Evolutionary conservation across 352 stramenopile genomes (phyloP), one percentile per base, ranked within the genome.

Genomic region (Blastocystis sp.): DNA sequence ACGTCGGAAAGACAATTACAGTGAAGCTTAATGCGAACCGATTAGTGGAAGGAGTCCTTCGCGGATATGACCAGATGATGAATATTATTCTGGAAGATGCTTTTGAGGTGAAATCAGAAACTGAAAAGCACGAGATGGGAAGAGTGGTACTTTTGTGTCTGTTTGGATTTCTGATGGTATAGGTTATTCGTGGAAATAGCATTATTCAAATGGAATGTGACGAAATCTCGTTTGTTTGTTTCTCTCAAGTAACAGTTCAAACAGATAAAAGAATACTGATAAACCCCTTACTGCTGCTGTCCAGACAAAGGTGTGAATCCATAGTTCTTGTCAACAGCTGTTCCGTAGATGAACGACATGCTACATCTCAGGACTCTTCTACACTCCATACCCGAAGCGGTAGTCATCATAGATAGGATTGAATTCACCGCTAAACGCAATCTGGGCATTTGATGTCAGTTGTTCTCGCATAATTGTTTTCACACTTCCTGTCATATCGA

Each of bases 1-100:
- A 95, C 90, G 94, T 95, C 91, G 92, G 94, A 91, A 95, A 95
- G 90, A 92, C 90, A 29, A 88, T 95, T 86, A 92, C 90, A 87
- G 90, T 94, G 77, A 95, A 95, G 90, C 92, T 95, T 49, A 95
- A 95, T 77, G 92, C 92, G 78, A 95, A 94, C 90, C 91, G 92
- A 81, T 94, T 94, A 88, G 92, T 95, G 21, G 92, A 92, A 73
- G 92, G 92, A 51, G 91, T 94, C 56, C 89, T 95, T 78, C 91
- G 92, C n/a, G 92, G 92, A 54, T 95, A 94, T 88, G 92, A 95
- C 83, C 92, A 95, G 91, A 94, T 95, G 89, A 95, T 95, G 92
- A 94, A 95, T 90, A 91, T 95, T 51, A 94, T 92, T 88, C 89
- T 95, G 78, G 92, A 95, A 73, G 92, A 95, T 88, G 92, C 92